Evolutionary conservation across 139 green algal genomes (phyloP), one percentile per base, ranked within the genome.

Genomic region (Spirogloea muscicola): DNA sequence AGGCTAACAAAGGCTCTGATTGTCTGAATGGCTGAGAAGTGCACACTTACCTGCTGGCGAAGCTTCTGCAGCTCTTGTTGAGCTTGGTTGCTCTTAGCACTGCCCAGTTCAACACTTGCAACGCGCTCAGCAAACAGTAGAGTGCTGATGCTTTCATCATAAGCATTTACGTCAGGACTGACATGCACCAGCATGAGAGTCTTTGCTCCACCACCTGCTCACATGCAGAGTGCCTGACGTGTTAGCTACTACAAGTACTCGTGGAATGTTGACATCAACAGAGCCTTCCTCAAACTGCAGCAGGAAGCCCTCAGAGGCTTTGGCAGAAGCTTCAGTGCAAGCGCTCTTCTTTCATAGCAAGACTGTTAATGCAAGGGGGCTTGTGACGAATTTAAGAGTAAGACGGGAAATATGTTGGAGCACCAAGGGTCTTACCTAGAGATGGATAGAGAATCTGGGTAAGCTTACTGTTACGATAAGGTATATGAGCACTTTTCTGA

Each of bases 391-490:
- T 51, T 51, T 13, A 51, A 13, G 13, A 51, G 13, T 51, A 51
- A 51, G 43, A 13, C 43, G 10, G 43, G 13, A 10, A 13, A 13
- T 51, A 10, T 10, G 10, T 10, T 51, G n/a, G 43, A 10, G 10
- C 13, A 13, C 10, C 10, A 13, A 13, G 10, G 10, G 10, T 16
- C 5, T 69, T 72, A 38, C 60, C 72, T n/a, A 87, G 60, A 5
- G 49, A 70, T 42, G 76, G 57, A 58, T 84, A 68, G 52, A 87
- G 66, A 27, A 96, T 81, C 83, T 89, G 88, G 0, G 92, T 97
- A 25, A 97, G 88, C 86, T 94, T 95, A 82, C 84, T 91, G 88
- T 97, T 97, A 72, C 92, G 87, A 86, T 89, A 97, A 0, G 92
- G 91, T 13, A 96, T 74, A 82, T 96, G 91, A 3, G 18, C 39